Conservation (phyloP, 1,139 yeast genomes). For the Hyphopichia pseudoburtonii region DNA sequence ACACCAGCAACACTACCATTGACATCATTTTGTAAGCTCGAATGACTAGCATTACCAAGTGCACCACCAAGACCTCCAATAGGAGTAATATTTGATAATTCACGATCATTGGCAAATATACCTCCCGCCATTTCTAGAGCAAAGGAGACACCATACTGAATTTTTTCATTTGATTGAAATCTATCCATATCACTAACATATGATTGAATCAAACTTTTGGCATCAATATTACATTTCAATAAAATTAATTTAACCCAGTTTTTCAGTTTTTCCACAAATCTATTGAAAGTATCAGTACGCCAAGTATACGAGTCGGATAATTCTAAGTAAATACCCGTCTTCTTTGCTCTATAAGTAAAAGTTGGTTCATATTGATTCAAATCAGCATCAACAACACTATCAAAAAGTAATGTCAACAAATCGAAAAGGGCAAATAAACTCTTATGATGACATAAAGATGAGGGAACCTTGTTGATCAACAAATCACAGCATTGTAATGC, state of each 20-base stretch:
- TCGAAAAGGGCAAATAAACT: constrained; percentile 81
- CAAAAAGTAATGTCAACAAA: constrained; percentile 71
- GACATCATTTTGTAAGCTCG: neutral
- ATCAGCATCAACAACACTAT: constrained; percentile 84
- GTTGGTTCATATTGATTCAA: constrained; percentile 83
- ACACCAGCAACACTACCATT: neutral
- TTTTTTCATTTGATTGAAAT: constrained; percentile 29
- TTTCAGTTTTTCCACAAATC: constrained; percentile 58
- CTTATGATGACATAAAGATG: constrained; percentile 71
- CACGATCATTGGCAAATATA: constrained; percentile 64
- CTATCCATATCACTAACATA: constrained; percentile 59
- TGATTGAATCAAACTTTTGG: constrained; percentile 73
- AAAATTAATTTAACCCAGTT: constrained; percentile 64
- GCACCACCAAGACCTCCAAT: constrained; percentile 9
- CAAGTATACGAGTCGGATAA: constrained; percentile 79
- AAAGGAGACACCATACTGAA: constrained; percentile 82
- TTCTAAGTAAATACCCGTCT: constrained; percentile 56
- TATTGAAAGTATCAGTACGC: constrained; percentile 67
- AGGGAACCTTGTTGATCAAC: constrained; percentile 70
- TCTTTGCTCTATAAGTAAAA: constrained; percentile 61
- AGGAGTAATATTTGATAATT: constrained; percentile 33
- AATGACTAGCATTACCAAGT: constrained; percentile 15
- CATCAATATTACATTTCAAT: constrained; percentile 63
- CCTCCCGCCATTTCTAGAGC: constrained; percentile 87
- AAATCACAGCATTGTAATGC: constrained; percentile 79